Evolutionary conservation across 2,329 filamentous ascomycete species (phyloP).

Genomic region (Passalora sequoiae): DNA sequence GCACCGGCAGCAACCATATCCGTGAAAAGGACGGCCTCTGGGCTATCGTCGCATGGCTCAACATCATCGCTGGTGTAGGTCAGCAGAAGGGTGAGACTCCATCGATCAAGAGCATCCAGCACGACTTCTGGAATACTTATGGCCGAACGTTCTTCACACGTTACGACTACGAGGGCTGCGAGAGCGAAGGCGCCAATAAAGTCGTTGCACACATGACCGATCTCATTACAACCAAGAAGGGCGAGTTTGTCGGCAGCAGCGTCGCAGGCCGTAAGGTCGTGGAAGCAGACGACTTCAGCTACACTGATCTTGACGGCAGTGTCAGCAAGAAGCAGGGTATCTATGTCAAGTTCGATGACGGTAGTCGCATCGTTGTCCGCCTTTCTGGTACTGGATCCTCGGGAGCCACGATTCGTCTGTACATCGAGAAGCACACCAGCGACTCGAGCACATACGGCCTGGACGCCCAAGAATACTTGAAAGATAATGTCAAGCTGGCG

Average conservation of each 20-base stretch:
- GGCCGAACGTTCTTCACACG: conserved; percentile 98
- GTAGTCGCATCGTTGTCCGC: conserved; percentile 90
- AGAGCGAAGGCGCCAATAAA: conserved; percentile 85
- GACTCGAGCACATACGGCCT: conserved; percentile 71
- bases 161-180: conserved; percentile 96
- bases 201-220: conserved; percentile 75
- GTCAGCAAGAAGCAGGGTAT: conserved; percentile 94
- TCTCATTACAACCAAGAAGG: conserved; percentile 63
- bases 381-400: conserved; percentile 92
- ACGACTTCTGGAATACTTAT: conserved; percentile 94
- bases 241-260: conserved; percentile 76
- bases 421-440: conserved; percentile 90
- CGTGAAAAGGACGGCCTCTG: conserved; percentile 98
- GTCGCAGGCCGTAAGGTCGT: conserved; percentile 77
- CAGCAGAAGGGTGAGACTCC: conserved; percentile 75
- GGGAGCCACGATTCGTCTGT: conserved; percentile 92
- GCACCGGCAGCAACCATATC: conserved; percentile 97
- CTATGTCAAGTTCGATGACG: conserved; percentile 88
- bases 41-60: conserved; percentile 96
- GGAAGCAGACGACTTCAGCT: conserved; percentile 93
- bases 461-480: conserved; percentile 90
- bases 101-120: conserved; percentile 92
- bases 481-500: conserved; percentile 81
- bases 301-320: conserved; percentile 96
- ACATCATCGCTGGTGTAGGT: conserved; percentile 93